Percentiles rank a stretch among this genome's conserved stretches.
phyloP scores from a whole-genome alignment of 371 early-diverging fungal species.

The Mortierella polycephala region DNA sequence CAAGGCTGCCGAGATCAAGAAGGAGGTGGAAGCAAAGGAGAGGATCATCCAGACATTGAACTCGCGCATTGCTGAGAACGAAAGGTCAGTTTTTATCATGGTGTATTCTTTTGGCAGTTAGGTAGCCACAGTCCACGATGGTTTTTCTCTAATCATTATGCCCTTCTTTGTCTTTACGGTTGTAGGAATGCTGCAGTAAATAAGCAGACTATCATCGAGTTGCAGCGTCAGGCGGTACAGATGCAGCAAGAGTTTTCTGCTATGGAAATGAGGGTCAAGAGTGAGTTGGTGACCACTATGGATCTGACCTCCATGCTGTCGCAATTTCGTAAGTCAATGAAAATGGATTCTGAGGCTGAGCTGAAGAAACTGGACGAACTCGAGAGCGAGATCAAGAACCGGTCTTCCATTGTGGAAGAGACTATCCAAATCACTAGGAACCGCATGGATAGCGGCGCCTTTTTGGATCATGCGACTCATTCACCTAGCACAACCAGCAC shows the following conservation, averaged over 20 bases:
- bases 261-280: conserved; percentile 13
- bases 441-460: too few relatives aligned
- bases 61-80: background rate
- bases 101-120: background rate
- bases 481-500: too few relatives aligned
- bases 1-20: background rate
- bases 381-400: conserved; percentile 8
- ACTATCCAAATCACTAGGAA: too few relatives aligned
- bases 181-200: background rate
- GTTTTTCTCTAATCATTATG: background rate
- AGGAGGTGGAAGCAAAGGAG: conserved; percentile 8
- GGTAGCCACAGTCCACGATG: too few relatives aligned
- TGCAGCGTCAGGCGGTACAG: background rate
- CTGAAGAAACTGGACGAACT: conserved; percentile 11
- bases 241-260: conserved; percentile 5
- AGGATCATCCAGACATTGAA: conserved; percentile 1
- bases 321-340: background rate
- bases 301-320: conserved; percentile 13
- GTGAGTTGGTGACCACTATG: conserved; percentile 6
- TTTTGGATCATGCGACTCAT: too few relatives aligned
- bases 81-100: background rate
- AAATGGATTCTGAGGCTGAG: conserved; percentile 13
- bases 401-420: background rate
- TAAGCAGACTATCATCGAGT: conserved; percentile 1
- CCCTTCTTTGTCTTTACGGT: background rate